These are phyloP conservation scores for Epichloe baconii DNA, from an alignment of 2,329 filamentous ascomycete genomes.

Conservation along the genomic window DNA sequence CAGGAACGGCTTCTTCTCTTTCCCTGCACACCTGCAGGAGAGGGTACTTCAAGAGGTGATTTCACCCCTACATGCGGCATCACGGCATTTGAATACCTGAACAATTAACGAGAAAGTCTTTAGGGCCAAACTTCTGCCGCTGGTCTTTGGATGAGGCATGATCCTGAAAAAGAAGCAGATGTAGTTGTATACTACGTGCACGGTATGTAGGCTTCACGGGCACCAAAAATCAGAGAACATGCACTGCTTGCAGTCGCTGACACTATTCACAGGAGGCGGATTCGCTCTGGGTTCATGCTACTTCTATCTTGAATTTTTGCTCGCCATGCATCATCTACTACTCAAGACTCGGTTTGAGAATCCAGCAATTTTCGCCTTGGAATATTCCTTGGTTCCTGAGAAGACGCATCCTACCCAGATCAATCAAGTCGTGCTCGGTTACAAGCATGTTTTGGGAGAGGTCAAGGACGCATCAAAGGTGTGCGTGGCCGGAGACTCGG, in stretches of 20 bases:
- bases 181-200: conserved; percentile 74
- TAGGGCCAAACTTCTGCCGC: conserved; percentile 30
- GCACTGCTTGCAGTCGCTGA: neutral
- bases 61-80: neutral
- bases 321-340: conserved; percentile 57
- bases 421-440: conserved; percentile 55
- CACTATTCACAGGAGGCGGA: conserved; percentile 47
- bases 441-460: conserved; percentile 52
- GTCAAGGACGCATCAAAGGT: conserved; percentile 47
- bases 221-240: neutral
- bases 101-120: conserved; percentile 3
- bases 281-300: conserved; percentile 72
- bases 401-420: conserved; percentile 61
- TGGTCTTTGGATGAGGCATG: conserved; percentile 57
- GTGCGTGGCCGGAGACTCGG: conserved; percentile 66
- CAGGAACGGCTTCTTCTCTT: conserved; percentile 52
- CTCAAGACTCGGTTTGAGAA: conserved; percentile 54
- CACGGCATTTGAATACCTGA: neutral
- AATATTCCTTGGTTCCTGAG: conserved; percentile 71
- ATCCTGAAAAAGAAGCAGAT: conserved; percentile 50
- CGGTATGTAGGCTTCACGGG: conserved; percentile 30
- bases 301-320: conserved; percentile 76
- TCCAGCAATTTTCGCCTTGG: conserved; percentile 65
- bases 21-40: conserved; percentile 51
- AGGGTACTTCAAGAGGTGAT: conserved; percentile 20